Evolutionary conservation across 2,329 filamentous ascomycete genomes (phyloP).

Genomic region (Aspergillus ruber): DNA sequence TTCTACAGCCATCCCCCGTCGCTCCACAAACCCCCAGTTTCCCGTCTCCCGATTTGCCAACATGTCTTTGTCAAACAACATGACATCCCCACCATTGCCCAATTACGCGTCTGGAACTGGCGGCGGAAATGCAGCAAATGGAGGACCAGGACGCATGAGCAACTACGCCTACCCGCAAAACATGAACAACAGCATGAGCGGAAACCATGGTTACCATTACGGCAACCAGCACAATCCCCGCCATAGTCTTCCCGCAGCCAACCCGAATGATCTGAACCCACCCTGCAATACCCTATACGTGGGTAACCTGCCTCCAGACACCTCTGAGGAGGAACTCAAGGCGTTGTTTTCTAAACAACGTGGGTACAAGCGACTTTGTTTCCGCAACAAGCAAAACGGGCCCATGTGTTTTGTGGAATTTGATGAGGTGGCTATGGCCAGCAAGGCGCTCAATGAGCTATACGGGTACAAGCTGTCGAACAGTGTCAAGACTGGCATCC

Average conservation of each 20-base stretch:
- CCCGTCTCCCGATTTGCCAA: slow-evolving; percentile 62
- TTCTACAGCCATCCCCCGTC: slow-evolving; percentile 45
- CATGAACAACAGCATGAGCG: slow-evolving; percentile 43
- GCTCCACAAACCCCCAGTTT: slow-evolving; percentile 65
- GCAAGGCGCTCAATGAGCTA: slow-evolving; percentile 80
- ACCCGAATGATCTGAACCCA: slow-evolving; percentile 92
- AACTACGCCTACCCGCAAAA: slow-evolving; percentile 55
- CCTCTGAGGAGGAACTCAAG: slow-evolving; percentile 92
- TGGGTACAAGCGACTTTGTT: slow-evolving; percentile 91
- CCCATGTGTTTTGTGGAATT: slow-evolving; percentile 99
- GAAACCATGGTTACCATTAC: slow-evolving; percentile 51
- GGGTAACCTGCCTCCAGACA: slow-evolving; percentile 89
- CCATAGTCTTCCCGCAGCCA: slow-evolving; percentile 76
- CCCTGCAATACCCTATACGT: slow-evolving; percentile 98
- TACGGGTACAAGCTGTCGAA: slow-evolving; percentile 85
- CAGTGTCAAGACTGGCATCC: slow-evolving; percentile 88
- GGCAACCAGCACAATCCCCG: slow-evolving; percentile 52
- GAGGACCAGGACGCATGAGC: slow-evolving; percentile 41
- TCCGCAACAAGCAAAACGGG: slow-evolving; percentile 88
- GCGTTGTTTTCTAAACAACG: slow-evolving; percentile 86
- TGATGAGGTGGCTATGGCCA: slow-evolving; percentile 85
- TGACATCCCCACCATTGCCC: slow-evolving; percentile 51
- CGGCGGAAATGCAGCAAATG: slow-evolving; percentile 24
- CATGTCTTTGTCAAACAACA: slow-evolving; percentile 65
- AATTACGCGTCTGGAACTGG: slow-evolving; percentile 33